Evolutionary conservation across 1,284 basidiomycete genomes (phyloP), one percentile per base, ranked within the genome.

Genomic region (Cutaneotrichosporon cavernicola): DNA sequence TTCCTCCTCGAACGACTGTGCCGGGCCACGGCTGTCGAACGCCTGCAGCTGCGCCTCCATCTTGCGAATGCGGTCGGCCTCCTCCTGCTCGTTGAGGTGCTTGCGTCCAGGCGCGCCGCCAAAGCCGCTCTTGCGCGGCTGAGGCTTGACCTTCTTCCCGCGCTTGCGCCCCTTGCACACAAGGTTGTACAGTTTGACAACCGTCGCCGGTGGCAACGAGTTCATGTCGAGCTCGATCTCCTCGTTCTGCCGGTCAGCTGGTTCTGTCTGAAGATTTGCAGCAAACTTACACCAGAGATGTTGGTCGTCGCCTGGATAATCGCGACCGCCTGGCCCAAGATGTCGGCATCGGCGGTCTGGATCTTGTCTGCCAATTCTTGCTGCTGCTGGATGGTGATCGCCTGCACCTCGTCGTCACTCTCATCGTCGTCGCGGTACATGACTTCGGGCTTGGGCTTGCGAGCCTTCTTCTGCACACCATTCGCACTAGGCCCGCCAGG

Each of bases 201-300:
- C 86, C 36, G 95, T 93, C 22, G 85, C 81, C 5, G 89, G 83
- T 58, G 94, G 92, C 43, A 97, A 84, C 55, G 88, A 84, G 76
- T 97, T 94, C 71, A 97, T 97, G 81, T 97, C 95, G 53, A 97
- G 86, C 81, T 97, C 94, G 73, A 97, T 97, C 83, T 97, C 94
- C 79, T 97, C 91, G 60, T 89, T 91, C 78, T 90, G 91, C 82
- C n/a, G 69, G 64, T 66, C 58, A 66, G 64, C 21, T 10, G 11
- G 34, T 13, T 5, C 26, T 13, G 0, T 30, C 9, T 32, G 9
- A 16, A 14, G 11, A 8, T 26, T 13, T 4, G 30, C 6, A 11
- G 9, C n/a, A 8, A 11, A 87, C 92, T 82, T 76, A 96, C 92
- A 74, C 91, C 89, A 73, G 90, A 87, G 67, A 97, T 89, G 36